phyloP scores from a whole-genome alignment of 306 rosid species.

The Corylus americana region DNA sequence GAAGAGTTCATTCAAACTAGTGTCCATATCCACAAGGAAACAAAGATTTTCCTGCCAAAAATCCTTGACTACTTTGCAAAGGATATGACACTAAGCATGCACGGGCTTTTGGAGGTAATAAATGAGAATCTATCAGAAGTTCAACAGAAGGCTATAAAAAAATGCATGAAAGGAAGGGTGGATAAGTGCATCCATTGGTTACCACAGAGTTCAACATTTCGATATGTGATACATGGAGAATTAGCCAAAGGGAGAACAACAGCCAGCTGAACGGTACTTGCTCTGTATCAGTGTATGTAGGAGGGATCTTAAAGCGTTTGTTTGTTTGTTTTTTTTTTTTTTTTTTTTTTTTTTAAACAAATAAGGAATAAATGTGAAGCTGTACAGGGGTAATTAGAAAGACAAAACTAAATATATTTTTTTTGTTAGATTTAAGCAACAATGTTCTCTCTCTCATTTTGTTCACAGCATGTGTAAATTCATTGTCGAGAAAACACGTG shows the following conservation, averaged over 20 bases:
- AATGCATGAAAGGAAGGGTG: constrained; percentile 13
- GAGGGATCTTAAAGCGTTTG: background rate
- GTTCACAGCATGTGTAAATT: too few relatives aligned
- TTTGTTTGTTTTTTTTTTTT: too few relatives aligned
- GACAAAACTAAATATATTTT: background rate
- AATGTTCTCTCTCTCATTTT: too few relatives aligned
- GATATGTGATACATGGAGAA: constrained; percentile 36
- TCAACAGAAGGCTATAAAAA: constrained; percentile 17
- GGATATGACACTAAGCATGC: constrained; percentile 33
- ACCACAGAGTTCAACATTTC: constrained; percentile 34
- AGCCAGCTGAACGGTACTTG: background rate
- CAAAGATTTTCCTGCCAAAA: constrained; percentile 38
- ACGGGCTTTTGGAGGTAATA: constrained; percentile 31
- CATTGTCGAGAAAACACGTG: too few relatives aligned
- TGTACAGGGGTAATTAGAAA: background rate
- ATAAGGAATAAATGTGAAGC: background rate
- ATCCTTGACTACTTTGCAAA: constrained; percentile 28
- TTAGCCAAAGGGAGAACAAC: constrained; percentile 6
- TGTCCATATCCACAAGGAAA: constrained; percentile 18
- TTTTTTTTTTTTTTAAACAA: background rate
- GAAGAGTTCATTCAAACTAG: constrained; percentile 34
- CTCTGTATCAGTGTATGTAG: background rate
- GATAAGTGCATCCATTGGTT: constrained; percentile 29
- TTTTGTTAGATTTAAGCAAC: background rate
- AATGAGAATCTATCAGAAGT: constrained; percentile 23